Evolutionary conservation across 345 rosid species (phyloP).

Genomic region (Rhodamnia rubescens): DNA sequence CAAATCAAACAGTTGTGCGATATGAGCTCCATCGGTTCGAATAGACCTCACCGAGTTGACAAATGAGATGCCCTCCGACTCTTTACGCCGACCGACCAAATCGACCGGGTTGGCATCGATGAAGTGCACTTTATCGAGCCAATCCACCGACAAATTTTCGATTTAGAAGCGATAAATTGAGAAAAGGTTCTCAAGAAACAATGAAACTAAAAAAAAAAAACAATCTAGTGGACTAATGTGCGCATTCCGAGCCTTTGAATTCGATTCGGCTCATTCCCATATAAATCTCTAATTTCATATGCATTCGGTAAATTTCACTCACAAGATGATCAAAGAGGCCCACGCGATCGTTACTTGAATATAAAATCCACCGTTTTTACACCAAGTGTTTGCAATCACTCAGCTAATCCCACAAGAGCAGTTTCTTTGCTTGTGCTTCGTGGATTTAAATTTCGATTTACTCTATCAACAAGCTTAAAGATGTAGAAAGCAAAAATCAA

Average conservation of each 20-base stretch:
- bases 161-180: no score
- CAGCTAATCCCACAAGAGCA: not conserved
- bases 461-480: not conserved
- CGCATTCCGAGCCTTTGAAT: no score
- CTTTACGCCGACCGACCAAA: no score
- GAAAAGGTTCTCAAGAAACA: no score
- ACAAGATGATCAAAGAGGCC: not conserved
- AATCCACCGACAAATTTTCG: no score
- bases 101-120: no score
- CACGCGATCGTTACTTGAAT: not conserved
- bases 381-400: not conserved
- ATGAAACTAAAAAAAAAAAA: no score
- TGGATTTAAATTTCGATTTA: not conserved
- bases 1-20: no score
- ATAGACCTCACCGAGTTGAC: no score
- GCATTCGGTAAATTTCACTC: not conserved
- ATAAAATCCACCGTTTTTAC: not conserved
- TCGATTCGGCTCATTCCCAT: not conserved
- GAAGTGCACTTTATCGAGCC: no score
- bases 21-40: no score
- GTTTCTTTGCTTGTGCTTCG: accelerated
- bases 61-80: no score
- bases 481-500: not conserved
- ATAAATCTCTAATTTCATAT: not conserved
- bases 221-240: not conserved